Evolutionary conservation across 371 early-diverging fungal species (phyloP).

Genomic region (Catenaria anguillulae): DNA sequence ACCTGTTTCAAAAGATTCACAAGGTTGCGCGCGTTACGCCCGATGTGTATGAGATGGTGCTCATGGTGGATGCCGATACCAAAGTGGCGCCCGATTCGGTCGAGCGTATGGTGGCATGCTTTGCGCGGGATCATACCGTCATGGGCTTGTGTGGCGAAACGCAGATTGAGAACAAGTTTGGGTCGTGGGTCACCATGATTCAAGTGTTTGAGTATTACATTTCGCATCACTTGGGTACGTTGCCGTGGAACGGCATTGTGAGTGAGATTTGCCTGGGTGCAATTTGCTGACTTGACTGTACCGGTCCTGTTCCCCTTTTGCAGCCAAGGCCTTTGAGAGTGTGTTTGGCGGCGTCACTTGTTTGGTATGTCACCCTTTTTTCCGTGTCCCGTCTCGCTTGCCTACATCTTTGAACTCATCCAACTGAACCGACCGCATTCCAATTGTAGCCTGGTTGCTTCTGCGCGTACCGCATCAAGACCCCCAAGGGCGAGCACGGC

Average conservation of each 20-base stretch:
- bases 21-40: slow-evolving; percentile 15
- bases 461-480: not conserved
- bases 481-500: slow-evolving; percentile 12
- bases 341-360: slow-evolving; percentile 24
- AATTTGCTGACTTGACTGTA: too few species aligned
- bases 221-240: slow-evolving; percentile 41
- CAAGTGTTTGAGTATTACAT: slow-evolving; percentile 57
- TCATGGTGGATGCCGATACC: slow-evolving; percentile 31
- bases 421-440: too few species aligned
- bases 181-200: slow-evolving; percentile 49
- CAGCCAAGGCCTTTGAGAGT: slow-evolving; percentile 38
- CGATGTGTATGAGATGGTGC: slow-evolving; percentile 17
- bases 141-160: slow-evolving; percentile 42
- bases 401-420: too few species aligned
- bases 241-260: too few species aligned
- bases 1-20: slow-evolving; percentile 22
- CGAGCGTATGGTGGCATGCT: slow-evolving; percentile 12
- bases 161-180: slow-evolving; percentile 35
- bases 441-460: slow-evolving; percentile 7
- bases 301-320: too few species aligned
- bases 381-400: too few species aligned
- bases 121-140: slow-evolving; percentile 24
- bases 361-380: slow-evolving; percentile 11
- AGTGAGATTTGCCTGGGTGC: too few species aligned
- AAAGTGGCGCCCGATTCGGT: slow-evolving; percentile 15